Evolutionary conservation across 1,284 basidiomycete genomes (phyloP), one percentile per base, ranked within the genome.

Genomic region (Afroboletus lepidellus): DNA sequence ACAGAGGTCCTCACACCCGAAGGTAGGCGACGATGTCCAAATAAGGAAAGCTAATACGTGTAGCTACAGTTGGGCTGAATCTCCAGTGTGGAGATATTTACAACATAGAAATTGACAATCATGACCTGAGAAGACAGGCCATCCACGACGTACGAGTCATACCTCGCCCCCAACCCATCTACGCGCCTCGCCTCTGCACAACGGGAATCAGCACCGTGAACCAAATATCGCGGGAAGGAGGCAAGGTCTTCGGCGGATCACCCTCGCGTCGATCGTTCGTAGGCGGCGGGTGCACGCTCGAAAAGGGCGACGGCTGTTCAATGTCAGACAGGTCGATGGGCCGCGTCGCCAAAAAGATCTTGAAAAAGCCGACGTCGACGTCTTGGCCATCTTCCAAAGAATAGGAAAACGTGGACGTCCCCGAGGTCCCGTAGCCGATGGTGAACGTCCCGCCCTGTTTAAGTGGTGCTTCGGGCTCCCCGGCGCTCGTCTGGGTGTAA

Each of bases 361-460:
- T 64, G 21, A 61, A 33, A 21, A 48, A 62, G 21, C 60, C 55
- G 8, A 64, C 39, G 21, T 62, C 54, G 3, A 64, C 29, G 2
- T 60, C 42, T 27, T 54, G 51, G 3, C 34, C 43, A 0, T 44
- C 18, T 12, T 37, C 20, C 32, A 62, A 33, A 3, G 24, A 57
- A 39, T 44, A 60, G 0, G 3, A 3, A 7, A 62, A 48, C 1
- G 60, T 53, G 0, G 20, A 0, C 8, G 15, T 21, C 13, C 51
- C 61, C 18, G 24, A 36, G 1, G 30, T 5, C 3, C 60, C 60
- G 7, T 60, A 61, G 3, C 60, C 60, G 2, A 62, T 53, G 1
- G 46, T 36, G 16, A 61, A 53, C 0, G 9, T 13, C 9, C 27
- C 46, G 5, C 41, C 20, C 8, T 9, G 25, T 23, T 44, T 51